Evolutionary conservation across 768 basidiomycete genomes (phyloP), one percentile per base, ranked within the genome.

Genomic region (Artomyces pyxidatus): DNA sequence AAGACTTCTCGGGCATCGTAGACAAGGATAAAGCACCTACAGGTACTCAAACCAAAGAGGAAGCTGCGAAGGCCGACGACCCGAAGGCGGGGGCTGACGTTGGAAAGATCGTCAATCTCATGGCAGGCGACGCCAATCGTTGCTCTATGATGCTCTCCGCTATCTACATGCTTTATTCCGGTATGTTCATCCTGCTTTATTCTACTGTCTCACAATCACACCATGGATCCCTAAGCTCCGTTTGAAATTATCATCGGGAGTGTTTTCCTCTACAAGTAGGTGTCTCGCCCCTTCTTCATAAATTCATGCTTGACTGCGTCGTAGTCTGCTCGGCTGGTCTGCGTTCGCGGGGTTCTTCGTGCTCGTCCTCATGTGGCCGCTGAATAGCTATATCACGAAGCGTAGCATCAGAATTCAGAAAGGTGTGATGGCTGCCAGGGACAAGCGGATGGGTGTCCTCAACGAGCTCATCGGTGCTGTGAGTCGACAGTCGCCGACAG

Each of bases 81-180:
- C 77, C 81, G 1, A 83, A 78, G 56, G 76, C 83, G 0, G 86
- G 88, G 14, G 92, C 92, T 7, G 87, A 91, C 61, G 73, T 87
- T 11, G 92, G 92, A 11, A 92, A 93, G 63, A 88, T 94, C 45
- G 88, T 93, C 47, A 89, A 90, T 55, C 66, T 93, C 29, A 94
- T 94, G 89, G 81, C 86, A 12, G 80, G 78, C 6, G 88, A 90
- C 61, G 80, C 82, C 2, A 84, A 81, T 58, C 67, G 73, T 37
- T 49, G 85, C 48, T 67, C 78, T 3, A 71, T 72, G 67, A 78
- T 73, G 47, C 56, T 70, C 6, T 76, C 83, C 0, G 75, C 72
- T 2, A 61, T 72, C 45, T 87, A 85, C 58, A 78, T 83, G 60
- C 66, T 85, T 26, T 88, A 87, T 50, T 80, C 82, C 59, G 75